A percentile compares a stretch with the other conserved stretches of the same genome.
Evolutionary conservation across 2,329 filamentous ascomycete genomes (phyloP).

Genomic region (Aspergillus calidoustus): DNA sequence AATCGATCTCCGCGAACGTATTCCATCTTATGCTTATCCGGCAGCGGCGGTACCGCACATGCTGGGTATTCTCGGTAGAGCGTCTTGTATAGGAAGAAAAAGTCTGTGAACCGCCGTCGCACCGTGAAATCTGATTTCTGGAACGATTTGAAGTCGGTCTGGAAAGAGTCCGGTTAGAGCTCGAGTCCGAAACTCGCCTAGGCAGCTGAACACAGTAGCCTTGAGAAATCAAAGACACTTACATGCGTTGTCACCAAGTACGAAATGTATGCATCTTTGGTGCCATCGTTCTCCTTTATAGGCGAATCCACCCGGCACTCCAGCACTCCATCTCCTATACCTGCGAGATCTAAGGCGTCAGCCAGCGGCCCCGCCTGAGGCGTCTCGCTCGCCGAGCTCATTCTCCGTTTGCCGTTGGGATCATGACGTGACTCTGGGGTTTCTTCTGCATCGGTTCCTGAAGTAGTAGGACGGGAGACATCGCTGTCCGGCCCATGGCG

Average conservation of each 20-base stretch:
- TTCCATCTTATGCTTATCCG: conserved; percentile 99
- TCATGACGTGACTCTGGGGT: conserved; percentile 40
- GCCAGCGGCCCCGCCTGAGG: conserved; percentile 56
- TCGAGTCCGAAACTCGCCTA: conserved; percentile 13
- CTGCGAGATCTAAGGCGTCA: conserved; percentile 63
- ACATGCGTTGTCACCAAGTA: conserved; percentile 93
- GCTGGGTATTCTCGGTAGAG: conserved; percentile 86
- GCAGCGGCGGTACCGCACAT: conserved; percentile 89
- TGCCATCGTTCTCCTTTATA: conserved; percentile 93
- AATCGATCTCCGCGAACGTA: conserved; percentile 97
- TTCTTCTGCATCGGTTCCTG: conserved; percentile 47
- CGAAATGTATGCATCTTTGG: conserved; percentile 94
- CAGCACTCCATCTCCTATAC: conserved; percentile 73
- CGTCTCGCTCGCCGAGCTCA: conserved; percentile 51
- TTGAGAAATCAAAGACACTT: conserved; percentile 33
- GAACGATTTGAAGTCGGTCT: conserved; percentile 96
- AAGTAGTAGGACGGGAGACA: conserved; percentile 46
- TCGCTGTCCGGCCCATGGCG: conserved; percentile 63
- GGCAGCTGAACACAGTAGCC: conserved; percentile 24
- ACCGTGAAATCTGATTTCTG: conserved; percentile 78
- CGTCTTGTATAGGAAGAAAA: conserved; percentile 93
- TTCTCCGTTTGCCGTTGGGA: conserved; percentile 54
- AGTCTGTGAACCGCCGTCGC: conserved; percentile 94
- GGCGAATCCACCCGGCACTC: conserved; percentile 83
- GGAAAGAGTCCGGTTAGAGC: conserved; percentile 22